Evolutionary conservation across 768 basidiomycete species (phyloP).

Genomic region (Favolaschia claudopus): DNA sequence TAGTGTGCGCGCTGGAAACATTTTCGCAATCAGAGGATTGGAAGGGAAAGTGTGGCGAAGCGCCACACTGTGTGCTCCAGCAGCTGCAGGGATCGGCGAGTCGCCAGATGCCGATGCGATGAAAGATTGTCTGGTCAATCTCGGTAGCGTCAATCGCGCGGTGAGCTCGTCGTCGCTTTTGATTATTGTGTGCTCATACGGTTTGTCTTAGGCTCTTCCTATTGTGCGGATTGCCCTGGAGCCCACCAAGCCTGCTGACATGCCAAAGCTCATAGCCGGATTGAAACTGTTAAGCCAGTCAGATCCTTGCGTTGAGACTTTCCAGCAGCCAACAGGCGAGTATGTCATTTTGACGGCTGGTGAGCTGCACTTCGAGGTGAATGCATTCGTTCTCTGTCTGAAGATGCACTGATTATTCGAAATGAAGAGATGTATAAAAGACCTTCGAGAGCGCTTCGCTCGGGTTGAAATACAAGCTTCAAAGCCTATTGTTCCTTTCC

Average conservation of each 20-base stretch:
- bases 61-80: conserved; percentile 85
- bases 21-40: conserved; percentile 91
- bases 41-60: conserved; percentile 91
- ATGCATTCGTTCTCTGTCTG: conserved; percentile 16
- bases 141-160: conserved; percentile 73
- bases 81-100: conserved; percentile 48
- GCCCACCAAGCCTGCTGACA: conserved; percentile 81
- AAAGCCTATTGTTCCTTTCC: conserved; percentile 96
- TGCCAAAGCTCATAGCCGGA: conserved; percentile 88
- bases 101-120: conserved; percentile 40
- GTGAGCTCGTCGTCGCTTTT: conserved; percentile 49
- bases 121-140: conserved; percentile 73
- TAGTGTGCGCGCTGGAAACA: conserved; percentile 88
- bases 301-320: conserved; percentile 96
- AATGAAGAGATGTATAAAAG: conserved; percentile 89
- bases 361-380: conserved; percentile 93
- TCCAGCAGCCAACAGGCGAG: conserved; percentile 97
- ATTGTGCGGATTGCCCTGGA: conserved; percentile 97
- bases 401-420: not conserved
- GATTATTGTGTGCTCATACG: not conserved
- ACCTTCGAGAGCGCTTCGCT: conserved; percentile 95
- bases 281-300: conserved; percentile 91
- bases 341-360: conserved; percentile 97
- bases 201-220: conserved; percentile 74
- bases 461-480: conserved; percentile 92